phyloP scores from a whole-genome alignment of 768 basidiomycete genomes.

The Arthromyces matolae region DNA sequence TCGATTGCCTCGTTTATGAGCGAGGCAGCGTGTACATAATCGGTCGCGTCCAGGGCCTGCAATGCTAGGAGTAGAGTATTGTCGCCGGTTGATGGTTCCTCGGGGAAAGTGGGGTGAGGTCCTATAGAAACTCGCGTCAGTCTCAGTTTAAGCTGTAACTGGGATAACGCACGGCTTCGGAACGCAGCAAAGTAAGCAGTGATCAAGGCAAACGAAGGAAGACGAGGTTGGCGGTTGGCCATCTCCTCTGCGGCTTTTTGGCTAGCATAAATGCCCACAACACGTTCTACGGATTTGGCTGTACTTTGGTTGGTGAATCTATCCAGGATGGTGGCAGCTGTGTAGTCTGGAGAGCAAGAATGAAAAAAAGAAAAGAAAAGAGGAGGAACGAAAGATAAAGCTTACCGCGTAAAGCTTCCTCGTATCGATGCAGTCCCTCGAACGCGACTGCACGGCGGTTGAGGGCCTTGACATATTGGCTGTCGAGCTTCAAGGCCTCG shows the following conservation, averaged over 20 bases:
- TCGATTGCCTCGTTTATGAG: constrained; percentile 82
- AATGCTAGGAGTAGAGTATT: constrained; percentile 76
- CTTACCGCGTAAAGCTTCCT: constrained; percentile 79
- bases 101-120: constrained; percentile 67
- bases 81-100: constrained; percentile 75
- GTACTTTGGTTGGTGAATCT: constrained; percentile 83
- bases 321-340: constrained; percentile 93
- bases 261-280: constrained; percentile 76
- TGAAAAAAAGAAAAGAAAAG: background rate
- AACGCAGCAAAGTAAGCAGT: constrained; percentile 97
- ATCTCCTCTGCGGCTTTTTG: constrained; percentile 74
- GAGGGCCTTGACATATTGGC: constrained; percentile 83
- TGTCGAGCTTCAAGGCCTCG: constrained; percentile 78
- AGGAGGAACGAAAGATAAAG: too few species aligned
- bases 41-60: constrained; percentile 77
- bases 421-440: constrained; percentile 68
- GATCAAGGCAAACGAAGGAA: constrained; percentile 90
- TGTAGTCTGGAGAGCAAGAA: constrained; percentile 63
- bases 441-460: constrained; percentile 86
- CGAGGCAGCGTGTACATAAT: constrained; percentile 78
- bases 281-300: constrained; percentile 83
- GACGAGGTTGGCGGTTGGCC: constrained; percentile 65
- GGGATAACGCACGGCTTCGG: constrained; percentile 63
- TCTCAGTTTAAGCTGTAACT: too few species aligned
- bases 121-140: too few species aligned